A percentile compares a stretch with the other conserved stretches of the same genome.
Conservation (phyloP, 306 rosid genomes). For the Gynostemma pentaphyllum region DNA sequence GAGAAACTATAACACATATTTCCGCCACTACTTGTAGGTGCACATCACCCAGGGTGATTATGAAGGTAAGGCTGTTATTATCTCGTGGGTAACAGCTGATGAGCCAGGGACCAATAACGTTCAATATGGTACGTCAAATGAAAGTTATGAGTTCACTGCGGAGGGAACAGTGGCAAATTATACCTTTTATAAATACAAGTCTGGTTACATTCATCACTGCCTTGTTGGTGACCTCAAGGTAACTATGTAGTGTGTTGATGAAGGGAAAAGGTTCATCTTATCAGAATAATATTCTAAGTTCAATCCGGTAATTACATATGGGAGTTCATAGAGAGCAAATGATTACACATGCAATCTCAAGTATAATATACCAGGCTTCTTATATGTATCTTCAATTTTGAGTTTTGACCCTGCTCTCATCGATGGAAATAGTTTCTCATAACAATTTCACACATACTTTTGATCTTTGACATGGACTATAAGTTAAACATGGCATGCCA, state of each 20-base stretch:
- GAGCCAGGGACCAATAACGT: conserved; percentile 56
- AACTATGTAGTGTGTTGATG: conserved; percentile 10
- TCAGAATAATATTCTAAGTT: background rate
- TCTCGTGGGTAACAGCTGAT: conserved; percentile 81
- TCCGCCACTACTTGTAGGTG: conserved; percentile 34
- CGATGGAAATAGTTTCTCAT: background rate
- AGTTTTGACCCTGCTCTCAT: background rate
- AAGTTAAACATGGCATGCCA: background rate
- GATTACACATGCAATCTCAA: background rate
- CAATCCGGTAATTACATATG: background rate
- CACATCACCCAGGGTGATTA: conserved; percentile 96
- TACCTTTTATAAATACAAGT: conserved; percentile 63
- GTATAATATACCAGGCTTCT: background rate
- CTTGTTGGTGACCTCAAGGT: conserved; percentile 74
- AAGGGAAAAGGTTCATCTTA: background rate
- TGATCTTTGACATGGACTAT: background rate
- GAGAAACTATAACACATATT: too few species aligned
- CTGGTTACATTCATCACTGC: conserved; percentile 90
- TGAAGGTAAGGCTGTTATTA: conserved; percentile 77
- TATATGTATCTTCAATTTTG: background rate
- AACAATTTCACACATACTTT: background rate
- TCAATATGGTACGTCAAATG: conserved; percentile 43
- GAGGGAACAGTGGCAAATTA: conserved; percentile 50
- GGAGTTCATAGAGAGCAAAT: background rate
- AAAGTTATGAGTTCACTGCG: conserved; percentile 31